These are phyloP conservation scores for Setaria italica DNA, from an alignment of 202 grass and related monocot genomes.

Conservation along the genomic window DNA sequence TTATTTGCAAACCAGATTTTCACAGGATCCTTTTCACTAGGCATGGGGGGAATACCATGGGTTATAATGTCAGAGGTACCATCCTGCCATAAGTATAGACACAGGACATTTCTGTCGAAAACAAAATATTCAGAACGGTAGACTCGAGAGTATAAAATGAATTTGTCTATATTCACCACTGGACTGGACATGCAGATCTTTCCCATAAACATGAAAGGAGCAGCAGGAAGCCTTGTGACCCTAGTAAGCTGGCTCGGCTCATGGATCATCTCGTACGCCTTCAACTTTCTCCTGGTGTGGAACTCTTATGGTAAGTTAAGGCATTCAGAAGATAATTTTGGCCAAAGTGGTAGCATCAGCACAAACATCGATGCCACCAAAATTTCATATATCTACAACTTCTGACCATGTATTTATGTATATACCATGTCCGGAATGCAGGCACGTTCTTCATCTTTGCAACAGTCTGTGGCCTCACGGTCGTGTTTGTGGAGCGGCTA, in stretches of 20 bases:
- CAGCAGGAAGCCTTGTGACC: conserved; percentile 87
- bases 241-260: conserved; percentile 78
- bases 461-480: conserved; percentile 61
- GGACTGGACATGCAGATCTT: conserved; percentile 69
- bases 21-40: conserved; percentile 76
- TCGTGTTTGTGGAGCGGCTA: conserved; percentile 68
- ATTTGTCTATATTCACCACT: conserved; percentile 2
- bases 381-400: not conserved
- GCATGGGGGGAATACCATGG: conserved; percentile 89
- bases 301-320: conserved; percentile 65
- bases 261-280: conserved; percentile 70
- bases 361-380: not conserved
- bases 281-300: conserved; percentile 88
- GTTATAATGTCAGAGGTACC: conserved; percentile 92
- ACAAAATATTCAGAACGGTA: not conserved
- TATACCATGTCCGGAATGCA: conserved; percentile 31
- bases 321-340: not conserved
- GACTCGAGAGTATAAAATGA: not conserved
- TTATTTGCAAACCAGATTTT: conserved; percentile 57
- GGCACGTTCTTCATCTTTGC: conserved; percentile 88
- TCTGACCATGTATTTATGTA: not conserved
- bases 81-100: not conserved
- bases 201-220: conserved; percentile 83
- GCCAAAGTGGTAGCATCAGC: not conserved
- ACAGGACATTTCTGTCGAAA: not conserved